phyloP scores from a whole-genome alignment of 2,329 filamentous ascomycete genomes.

The Venturia asperata region DNA sequence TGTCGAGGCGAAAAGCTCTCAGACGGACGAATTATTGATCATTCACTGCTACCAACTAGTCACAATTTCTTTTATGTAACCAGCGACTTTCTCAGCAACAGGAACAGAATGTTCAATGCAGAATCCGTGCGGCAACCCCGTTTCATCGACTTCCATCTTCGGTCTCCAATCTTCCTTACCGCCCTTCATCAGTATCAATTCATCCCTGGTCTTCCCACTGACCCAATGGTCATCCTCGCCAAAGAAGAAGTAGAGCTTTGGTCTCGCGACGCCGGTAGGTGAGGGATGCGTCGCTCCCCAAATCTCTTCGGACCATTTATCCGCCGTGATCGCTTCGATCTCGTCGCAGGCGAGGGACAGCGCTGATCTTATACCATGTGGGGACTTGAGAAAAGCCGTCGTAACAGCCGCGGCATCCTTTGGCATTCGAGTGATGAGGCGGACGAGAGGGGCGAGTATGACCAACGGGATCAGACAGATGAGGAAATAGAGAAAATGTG shows the following conservation, averaged over 20 bases:
- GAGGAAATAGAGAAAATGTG: slow-evolving; percentile 33
- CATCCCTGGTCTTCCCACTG: slow-evolving; percentile 49
- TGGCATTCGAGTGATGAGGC: slow-evolving; percentile 36
- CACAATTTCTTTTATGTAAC: slow-evolving; percentile 29
- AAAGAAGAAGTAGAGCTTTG: slow-evolving; percentile 52
- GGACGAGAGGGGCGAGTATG: slow-evolving; percentile 10
- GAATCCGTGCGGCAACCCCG: slow-evolving; percentile 53
- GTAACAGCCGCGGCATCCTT: slow-evolving; percentile 43
- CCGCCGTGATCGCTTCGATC: slow-evolving; percentile 48
- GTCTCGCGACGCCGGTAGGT: slow-evolving; percentile 30
- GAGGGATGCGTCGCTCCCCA: slow-evolving; percentile 44
- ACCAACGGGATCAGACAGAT: slow-evolving; percentile 28
- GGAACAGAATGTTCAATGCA: slow-evolving; percentile 44
- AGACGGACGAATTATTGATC: too few species aligned
- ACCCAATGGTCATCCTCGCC: slow-evolving; percentile 56
- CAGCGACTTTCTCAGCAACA: slow-evolving; percentile 46
- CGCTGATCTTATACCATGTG: slow-evolving; percentile 47
- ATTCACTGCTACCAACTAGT: not conserved
- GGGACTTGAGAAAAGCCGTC: slow-evolving; percentile 43
- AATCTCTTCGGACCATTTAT: slow-evolving; percentile 52
- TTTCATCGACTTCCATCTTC: slow-evolving; percentile 49
- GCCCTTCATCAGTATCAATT: slow-evolving; percentile 43
- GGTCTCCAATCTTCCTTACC: slow-evolving; percentile 37
- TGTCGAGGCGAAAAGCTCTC: too few species aligned
- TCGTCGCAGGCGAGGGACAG: slow-evolving; percentile 54